Evolutionary conservation across 805 yeast species (phyloP), one percentile per base, ranked within the genome.

Genomic region (Kockiozyma suomiensis): DNA sequence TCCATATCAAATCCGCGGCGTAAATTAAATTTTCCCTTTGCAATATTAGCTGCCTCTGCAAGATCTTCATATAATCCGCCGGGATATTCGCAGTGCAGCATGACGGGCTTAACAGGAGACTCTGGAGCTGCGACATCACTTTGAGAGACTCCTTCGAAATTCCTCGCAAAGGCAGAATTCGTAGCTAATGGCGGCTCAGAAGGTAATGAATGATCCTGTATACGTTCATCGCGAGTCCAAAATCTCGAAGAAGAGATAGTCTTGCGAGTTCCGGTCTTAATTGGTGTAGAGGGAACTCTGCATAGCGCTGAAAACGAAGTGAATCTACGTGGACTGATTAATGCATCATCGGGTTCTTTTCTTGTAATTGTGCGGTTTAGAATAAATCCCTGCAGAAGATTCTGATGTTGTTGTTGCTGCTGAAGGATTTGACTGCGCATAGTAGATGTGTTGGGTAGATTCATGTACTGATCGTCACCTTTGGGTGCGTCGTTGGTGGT

Each of bases 251-350:
- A 38, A 12, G 42, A 38, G 17, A 38, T 38, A n/a, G 42, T 13
- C 17, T 38, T 38, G 10, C 42, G 33, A 30, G 33, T 30, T 7
- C 10, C 33, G 10, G 33, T 7, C 33, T 30, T 30, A 10, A 17
- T 15, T 13, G 42, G 19, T n/a, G 19, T 15, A 1, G 51, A 32
- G 13, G 51, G 51, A 5, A 32, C 26, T 32, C 51, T 15, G 21
- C 51, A 48, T 3, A 48, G 28, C 26, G 41, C 51, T 30, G 51
- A 48, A 33, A 48, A 48, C 1, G 51, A 48, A 7, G 41, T 30
- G 23, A 48, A 48, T 32, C 35, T 17, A 19, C 23, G 21, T 17
- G 51, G 51, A 45, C n/a, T n/a, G n/a, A 21, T 45, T 4, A 26
- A 17, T 12, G 21, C 46, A 19, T 19, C 25, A 17, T 41, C 46